These are phyloP conservation scores for Xylaria sp. DNA, from an alignment of 2,329 filamentous ascomycete genomes.

Conservation along the genomic window DNA sequence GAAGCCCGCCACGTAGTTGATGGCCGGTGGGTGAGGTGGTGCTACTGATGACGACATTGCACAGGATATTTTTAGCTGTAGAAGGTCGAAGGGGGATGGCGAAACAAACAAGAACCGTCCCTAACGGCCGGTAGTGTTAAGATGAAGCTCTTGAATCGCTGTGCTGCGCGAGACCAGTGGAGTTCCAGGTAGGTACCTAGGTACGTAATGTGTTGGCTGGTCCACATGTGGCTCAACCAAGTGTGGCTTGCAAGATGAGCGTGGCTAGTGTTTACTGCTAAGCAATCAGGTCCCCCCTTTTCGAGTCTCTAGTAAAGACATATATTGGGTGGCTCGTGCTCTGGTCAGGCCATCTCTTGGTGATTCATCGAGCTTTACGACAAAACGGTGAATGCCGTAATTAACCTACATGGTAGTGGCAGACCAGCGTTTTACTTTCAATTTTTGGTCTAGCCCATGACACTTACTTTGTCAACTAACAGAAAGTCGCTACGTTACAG, in stretches of 20 bases:
- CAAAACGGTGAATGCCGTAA: not conserved
- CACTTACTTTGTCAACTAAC: not conserved
- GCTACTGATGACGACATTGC: conserved; percentile 41
- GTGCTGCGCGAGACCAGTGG: not conserved
- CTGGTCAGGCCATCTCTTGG: not conserved
- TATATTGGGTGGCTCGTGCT: not conserved
- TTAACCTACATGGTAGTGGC: not conserved
- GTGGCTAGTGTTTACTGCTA: not conserved
- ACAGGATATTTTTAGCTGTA: not conserved
- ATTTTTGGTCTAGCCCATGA: not conserved
- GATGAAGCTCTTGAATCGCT: not conserved
- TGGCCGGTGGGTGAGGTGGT: conserved; percentile 59
- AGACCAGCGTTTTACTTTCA: too few species aligned
- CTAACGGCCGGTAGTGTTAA: not conserved
- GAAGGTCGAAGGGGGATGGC: not conserved
- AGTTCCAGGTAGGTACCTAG: not conserved
- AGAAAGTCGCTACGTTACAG: not conserved
- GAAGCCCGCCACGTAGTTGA: conserved; percentile 91
- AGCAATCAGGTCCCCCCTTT: too few species aligned
- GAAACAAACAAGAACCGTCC: not conserved
- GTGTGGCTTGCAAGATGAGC: not conserved
- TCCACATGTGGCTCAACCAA: not conserved
- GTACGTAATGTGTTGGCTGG: not conserved
- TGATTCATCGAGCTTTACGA: conserved; percentile 10
- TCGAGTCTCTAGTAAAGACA: too few species aligned